Percentiles rank a stretch among this genome's conserved stretches.
Conservation (phyloP, 2,329 filamentous ascomycete species). For the Fusarium illudens region DNA sequence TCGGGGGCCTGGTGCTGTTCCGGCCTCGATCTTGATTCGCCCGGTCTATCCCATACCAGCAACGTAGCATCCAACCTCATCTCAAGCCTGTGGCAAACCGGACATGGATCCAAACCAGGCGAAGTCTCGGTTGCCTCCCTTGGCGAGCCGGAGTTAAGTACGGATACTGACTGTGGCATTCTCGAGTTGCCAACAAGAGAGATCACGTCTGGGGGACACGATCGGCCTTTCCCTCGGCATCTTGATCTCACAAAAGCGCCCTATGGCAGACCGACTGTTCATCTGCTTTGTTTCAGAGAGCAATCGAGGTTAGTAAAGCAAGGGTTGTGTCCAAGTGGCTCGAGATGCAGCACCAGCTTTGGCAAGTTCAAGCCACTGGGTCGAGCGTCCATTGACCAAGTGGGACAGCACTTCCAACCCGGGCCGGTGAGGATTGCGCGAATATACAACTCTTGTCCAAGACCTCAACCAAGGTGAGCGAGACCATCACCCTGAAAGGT, state of each 20-base stretch:
- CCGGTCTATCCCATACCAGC: constrained; percentile 24
- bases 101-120: constrained; percentile 32
- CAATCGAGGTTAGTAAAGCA: constrained; percentile 19
- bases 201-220: constrained; percentile 1
- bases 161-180: not conserved
- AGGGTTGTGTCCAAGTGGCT: constrained; percentile 22
- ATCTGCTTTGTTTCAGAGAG: constrained; percentile 17
- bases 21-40: constrained; percentile 26
- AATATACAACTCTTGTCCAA: constrained; percentile 10
- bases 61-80: constrained; percentile 38
- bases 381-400: constrained; percentile 28
- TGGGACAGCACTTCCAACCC: constrained; percentile 16
- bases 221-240: not conserved
- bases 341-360: constrained; percentile 15
- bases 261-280: constrained; percentile 17
- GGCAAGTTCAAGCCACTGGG: constrained; percentile 19
- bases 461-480: not conserved
- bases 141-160: constrained; percentile 6
- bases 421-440: constrained; percentile 19
- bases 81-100: constrained; percentile 35
- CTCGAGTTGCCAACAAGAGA: not conserved
- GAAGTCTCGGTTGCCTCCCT: constrained; percentile 23
- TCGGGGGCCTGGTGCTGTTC: constrained; percentile 14
- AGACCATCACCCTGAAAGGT: not conserved
- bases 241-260: not conserved